Evolutionary conservation across 352 stramenopile genomes (phyloP).

Genomic region (Phytophthora megakarya): DNA sequence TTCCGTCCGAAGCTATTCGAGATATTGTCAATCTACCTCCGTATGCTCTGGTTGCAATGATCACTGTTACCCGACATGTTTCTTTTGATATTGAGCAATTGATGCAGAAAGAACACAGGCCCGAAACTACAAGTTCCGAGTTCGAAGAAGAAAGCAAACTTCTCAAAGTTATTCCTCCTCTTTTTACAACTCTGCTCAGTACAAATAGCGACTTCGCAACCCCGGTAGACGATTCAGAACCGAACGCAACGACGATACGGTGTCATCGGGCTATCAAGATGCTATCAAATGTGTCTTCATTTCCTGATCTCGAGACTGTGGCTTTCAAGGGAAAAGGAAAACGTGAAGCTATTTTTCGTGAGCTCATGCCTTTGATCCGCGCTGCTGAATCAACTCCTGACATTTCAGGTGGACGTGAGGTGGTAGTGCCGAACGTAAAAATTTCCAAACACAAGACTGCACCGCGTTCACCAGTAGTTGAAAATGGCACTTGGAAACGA

Average conservation of each 20-base stretch:
- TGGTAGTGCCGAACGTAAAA: slow-evolving; percentile 19
- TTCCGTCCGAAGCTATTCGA: slow-evolving; percentile 31
- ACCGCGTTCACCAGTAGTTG: background rate
- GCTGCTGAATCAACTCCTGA: slow-evolving; percentile 19
- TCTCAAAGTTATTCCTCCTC: slow-evolving; percentile 45
- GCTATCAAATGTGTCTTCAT: slow-evolving; percentile 50
- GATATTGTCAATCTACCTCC: slow-evolving; percentile 46
- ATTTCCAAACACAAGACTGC: slow-evolving; percentile 9
- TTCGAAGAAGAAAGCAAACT: slow-evolving; percentile 36
- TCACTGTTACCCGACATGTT: slow-evolving; percentile 39
- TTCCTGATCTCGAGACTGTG: slow-evolving; percentile 38
- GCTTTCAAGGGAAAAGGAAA: slow-evolving; percentile 29
- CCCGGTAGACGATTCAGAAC: background rate
- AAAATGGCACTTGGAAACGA: too few relatives aligned
- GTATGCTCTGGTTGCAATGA: slow-evolving; percentile 48
- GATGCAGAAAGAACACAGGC: slow-evolving; percentile 7
- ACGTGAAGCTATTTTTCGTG: slow-evolving; percentile 20
- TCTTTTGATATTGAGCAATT: slow-evolving; percentile 32
- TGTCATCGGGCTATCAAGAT: slow-evolving; percentile 51
- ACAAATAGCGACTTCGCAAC: background rate
- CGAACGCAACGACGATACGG: slow-evolving; percentile 23
- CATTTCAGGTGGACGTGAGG: background rate
- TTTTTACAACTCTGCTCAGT: slow-evolving; percentile 45
- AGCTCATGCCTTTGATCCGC: slow-evolving; percentile 28
- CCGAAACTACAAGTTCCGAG: slow-evolving; percentile 1